These are phyloP conservation scores for Trichophyton verrucosum DNA, from an alignment of 2,329 filamentous ascomycete genomes.

Conservation along the genomic window DNA sequence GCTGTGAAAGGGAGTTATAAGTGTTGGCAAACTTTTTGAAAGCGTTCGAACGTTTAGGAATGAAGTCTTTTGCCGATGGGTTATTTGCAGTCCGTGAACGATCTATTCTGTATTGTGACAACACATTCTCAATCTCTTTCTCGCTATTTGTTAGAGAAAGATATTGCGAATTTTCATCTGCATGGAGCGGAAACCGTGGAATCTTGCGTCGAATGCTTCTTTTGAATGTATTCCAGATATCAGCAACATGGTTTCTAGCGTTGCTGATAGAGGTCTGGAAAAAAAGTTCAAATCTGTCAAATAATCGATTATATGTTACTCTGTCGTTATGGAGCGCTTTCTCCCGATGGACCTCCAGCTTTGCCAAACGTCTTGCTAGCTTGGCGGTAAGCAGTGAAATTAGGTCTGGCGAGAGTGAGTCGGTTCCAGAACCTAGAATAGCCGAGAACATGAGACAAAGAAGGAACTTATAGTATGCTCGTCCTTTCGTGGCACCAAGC, in stretches of 20 bases:
- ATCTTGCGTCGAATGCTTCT: constrained; percentile 27
- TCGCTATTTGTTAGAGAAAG: constrained; percentile 34
- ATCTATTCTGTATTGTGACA: background rate
- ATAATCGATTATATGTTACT: constrained; percentile 20
- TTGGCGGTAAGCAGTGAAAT: constrained; percentile 39
- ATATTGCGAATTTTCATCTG: constrained; percentile 20
- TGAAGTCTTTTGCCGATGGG: background rate
- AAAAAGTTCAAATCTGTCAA: constrained; percentile 17
- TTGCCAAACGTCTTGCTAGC: constrained; percentile 45
- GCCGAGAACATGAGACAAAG: constrained; percentile 38
- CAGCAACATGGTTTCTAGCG: constrained; percentile 22
- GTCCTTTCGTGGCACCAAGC: constrained; percentile 27
- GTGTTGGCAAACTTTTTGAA: constrained; percentile 14
- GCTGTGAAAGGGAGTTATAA: constrained; percentile 18
- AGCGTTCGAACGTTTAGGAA: background rate
- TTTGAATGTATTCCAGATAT: constrained; percentile 34
- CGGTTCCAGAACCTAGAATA: constrained; percentile 33
- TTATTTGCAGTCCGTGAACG: background rate
- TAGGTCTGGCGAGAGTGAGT: constrained; percentile 23
- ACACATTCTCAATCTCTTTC: constrained; percentile 4
- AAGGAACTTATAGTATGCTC: constrained; percentile 46
- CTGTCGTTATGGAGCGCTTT: constrained; percentile 8
- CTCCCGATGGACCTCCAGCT: constrained; percentile 38
- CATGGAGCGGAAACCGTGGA: constrained; percentile 30
- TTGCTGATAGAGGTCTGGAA: constrained; percentile 22